A percentile compares a stretch with the other conserved stretches of the same genome.
These are phyloP conservation scores for Reutealis trisperma DNA, from an alignment of 345 rosid genomes.

Conservation along the genomic window DNA sequence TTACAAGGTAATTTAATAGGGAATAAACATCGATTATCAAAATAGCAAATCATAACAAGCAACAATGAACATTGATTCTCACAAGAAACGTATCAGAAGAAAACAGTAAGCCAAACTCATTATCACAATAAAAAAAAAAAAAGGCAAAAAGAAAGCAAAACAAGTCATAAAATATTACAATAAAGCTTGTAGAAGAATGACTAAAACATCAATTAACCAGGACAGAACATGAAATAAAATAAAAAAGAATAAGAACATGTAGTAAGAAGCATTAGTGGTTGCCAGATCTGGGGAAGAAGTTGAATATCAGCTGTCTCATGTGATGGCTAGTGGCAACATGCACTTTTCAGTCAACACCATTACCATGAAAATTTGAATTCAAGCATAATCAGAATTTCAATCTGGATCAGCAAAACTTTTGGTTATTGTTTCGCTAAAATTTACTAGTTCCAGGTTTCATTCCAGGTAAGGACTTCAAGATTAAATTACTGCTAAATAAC, in stretches of 20 bases:
- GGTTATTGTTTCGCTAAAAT: too few relatives aligned
- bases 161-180: background rate
- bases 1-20: background rate
- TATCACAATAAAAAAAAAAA: background rate
- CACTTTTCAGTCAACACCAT: background rate
- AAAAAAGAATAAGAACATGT: background rate
- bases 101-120: background rate
- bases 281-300: background rate
- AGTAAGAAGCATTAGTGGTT: background rate
- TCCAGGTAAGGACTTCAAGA: too few relatives aligned
- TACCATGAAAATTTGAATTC: background rate
- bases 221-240: background rate
- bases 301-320: background rate
- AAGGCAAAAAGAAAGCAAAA: background rate
- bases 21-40: background rate
- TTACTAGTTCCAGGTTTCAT: too few relatives aligned
- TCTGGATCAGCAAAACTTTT: too few relatives aligned
- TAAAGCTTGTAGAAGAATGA: background rate
- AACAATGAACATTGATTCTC: background rate
- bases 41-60: background rate
- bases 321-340: background rate
- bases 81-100: background rate
- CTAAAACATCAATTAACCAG: background rate
- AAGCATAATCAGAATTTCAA: too few relatives aligned
- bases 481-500: too few relatives aligned